These are phyloP conservation scores for Xylogone sp. DNA, from an alignment of 2,329 filamentous ascomycete species.

Conservation along the genomic window DNA sequence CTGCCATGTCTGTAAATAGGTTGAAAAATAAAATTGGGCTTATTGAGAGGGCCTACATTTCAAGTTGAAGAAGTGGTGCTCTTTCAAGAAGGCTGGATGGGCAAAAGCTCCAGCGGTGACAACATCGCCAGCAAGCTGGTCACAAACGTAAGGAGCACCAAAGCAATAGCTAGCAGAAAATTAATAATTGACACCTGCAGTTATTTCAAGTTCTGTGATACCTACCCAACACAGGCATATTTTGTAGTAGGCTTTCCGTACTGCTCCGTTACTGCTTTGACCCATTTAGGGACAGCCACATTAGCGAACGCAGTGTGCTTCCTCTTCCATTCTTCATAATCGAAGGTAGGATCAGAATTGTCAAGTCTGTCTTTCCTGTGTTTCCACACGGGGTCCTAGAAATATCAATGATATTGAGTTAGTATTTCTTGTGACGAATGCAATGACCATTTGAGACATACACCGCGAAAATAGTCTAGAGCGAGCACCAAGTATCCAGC, in stretches of 20 bases:
- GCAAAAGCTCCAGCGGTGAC: constrained; percentile 44
- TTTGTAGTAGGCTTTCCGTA: constrained; percentile 32
- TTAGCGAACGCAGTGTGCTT: constrained; percentile 41
- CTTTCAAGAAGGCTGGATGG: constrained; percentile 46
- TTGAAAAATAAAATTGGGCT: background rate
- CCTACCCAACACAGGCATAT: constrained; percentile 36
- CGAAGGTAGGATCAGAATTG: constrained; percentile 35
- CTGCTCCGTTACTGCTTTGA: constrained; percentile 30
- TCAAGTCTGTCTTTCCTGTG: constrained; percentile 30
- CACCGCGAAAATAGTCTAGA: constrained; percentile 41
- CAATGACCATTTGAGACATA: too few species aligned
- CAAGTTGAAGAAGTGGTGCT: constrained; percentile 38
- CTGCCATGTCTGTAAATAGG: constrained; percentile 12
- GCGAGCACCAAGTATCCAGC: constrained; percentile 39
- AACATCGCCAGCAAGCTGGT: constrained; percentile 32
- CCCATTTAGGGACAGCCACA: constrained; percentile 41
- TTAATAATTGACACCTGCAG: too few species aligned
- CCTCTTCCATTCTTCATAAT: constrained; percentile 43
- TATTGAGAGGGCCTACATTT: constrained; percentile 25
- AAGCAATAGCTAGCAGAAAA: background rate
- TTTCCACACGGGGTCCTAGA: constrained; percentile 40
- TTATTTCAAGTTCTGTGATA: background rate
- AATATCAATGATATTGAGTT: background rate
- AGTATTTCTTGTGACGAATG: background rate
- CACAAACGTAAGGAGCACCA: constrained; percentile 41